Evolutionary conservation across 345 rosid species (phyloP).

Genomic region (Cochlearia excelsa): DNA sequence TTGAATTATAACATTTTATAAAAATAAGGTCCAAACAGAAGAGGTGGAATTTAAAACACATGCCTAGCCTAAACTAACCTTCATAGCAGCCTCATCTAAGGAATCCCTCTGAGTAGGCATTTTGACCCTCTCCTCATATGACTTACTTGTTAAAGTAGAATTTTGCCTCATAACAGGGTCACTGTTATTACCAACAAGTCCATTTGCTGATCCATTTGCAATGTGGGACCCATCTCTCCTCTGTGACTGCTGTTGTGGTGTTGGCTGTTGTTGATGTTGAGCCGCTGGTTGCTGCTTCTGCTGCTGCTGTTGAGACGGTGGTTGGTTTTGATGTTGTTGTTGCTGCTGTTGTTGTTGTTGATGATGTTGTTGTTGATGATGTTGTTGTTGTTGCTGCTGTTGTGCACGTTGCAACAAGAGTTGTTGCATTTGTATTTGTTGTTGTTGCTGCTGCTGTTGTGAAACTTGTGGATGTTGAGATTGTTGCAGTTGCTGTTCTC

Average conservation of each 20-base stretch:
- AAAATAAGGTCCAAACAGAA: conserved; percentile 12
- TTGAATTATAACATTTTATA: conserved; percentile 5
- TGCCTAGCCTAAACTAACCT: conserved; percentile 46
- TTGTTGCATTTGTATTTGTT: conserved; percentile 44
- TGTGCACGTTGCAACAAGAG: conserved; percentile 38
- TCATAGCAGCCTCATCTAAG: conserved; percentile 75
- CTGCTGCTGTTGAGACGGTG: conserved; percentile 50
- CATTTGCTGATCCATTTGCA: conserved; percentile 73
- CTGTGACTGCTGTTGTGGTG: conserved; percentile 62
- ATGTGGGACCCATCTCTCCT: conserved; percentile 80
- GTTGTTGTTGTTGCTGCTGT: conserved; percentile 41
- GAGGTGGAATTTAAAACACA: conserved; percentile 2
- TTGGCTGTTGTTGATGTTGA: conserved; percentile 57
- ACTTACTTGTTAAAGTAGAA: conserved; percentile 70
- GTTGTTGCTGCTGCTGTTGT: conserved; percentile 63
- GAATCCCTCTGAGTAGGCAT: conserved; percentile 80
- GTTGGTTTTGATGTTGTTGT: conserved; percentile 47
- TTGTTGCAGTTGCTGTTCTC: conserved; percentile 59
- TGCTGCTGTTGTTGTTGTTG: conserved; percentile 44
- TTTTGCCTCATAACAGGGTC: conserved; percentile 80
- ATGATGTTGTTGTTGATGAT: conserved; percentile 39
- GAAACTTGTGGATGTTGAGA: conserved; percentile 53
- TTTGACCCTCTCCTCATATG: conserved; percentile 87
- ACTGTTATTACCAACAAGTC: conserved; percentile 61
- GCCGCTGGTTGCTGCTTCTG: conserved; percentile 47